A percentile compares a stretch with the other conserved stretches of the same genome.
These are phyloP conservation scores for Aspergillus clavatus DNA, from an alignment of 2,329 filamentous ascomycete genomes.

Conservation along the genomic window DNA sequence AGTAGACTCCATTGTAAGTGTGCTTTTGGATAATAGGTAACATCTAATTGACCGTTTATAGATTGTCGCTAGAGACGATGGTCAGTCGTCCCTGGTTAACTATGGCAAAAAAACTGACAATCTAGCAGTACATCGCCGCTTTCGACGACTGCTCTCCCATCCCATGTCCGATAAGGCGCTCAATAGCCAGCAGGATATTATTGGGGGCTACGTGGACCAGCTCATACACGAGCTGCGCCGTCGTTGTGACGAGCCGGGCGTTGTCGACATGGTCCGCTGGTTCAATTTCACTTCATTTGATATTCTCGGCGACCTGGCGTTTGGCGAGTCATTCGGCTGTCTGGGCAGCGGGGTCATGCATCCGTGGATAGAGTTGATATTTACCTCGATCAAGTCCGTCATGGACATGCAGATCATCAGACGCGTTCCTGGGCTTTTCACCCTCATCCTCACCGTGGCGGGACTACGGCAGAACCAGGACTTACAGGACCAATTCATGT, in stretches of 20 bases:
- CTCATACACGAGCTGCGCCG: slow-evolving; percentile 1
- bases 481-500: background rate
- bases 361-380: slow-evolving; percentile 23
- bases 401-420: slow-evolving; percentile 9
- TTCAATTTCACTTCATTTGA: slow-evolving; percentile 33
- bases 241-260: background rate
- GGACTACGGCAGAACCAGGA: background rate
- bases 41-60: background rate
- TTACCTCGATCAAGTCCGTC: slow-evolving; percentile 13
- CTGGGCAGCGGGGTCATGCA: slow-evolving; percentile 22
- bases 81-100: slow-evolving; percentile 19
- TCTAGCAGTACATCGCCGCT: slow-evolving; percentile 10
- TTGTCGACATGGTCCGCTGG: slow-evolving; percentile 25
- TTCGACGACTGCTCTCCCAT: slow-evolving; percentile 36
- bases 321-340: slow-evolving; percentile 29
- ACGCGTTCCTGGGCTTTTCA: background rate
- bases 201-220: slow-evolving; percentile 36
- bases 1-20: background rate
- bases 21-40: background rate
- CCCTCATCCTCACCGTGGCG: background rate
- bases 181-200: slow-evolving; percentile 36
- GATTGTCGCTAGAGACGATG: slow-evolving; percentile 27
- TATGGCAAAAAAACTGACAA: background rate
- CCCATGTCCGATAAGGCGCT: slow-evolving; percentile 43
- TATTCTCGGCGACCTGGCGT: slow-evolving; percentile 29